Percentiles rank a stretch among this genome's conserved stretches.
Conservation (phyloP, 2,329 filamentous ascomycete genomes). For the Colletotrichum lindemuthianum region DNA sequence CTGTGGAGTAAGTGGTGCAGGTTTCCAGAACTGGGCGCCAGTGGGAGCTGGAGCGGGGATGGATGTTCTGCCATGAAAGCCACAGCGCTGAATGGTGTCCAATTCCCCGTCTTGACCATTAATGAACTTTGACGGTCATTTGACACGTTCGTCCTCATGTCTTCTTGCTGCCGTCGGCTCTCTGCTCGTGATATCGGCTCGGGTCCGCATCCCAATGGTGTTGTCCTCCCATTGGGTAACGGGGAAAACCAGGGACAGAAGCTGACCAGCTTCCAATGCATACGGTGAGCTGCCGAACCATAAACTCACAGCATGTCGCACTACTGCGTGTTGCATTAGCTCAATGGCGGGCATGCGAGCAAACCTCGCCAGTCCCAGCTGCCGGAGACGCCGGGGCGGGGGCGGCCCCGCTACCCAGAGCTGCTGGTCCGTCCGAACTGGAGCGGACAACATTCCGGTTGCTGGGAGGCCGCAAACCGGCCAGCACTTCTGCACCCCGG, state of each 20-base stretch:
- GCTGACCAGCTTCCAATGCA: neutral
- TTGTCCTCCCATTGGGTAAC: no score
- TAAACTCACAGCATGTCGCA: neutral
- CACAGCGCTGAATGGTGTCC: no score
- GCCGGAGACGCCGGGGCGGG: constrained; percentile 32
- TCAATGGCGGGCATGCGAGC: constrained; percentile 5
- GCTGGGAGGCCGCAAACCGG: constrained; percentile 14
- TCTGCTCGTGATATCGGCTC: no score
- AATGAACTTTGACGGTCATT: no score
- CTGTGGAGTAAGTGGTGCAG: no score
- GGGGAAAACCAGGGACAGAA: neutral
- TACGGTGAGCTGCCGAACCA: constrained; percentile 1
- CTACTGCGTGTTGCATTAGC: constrained; percentile 11
- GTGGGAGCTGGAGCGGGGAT: no score
- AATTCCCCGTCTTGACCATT: no score
- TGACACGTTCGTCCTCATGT: no score
- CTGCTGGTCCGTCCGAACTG: constrained; percentile 21
- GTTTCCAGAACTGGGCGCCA: no score
- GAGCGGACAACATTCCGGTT: constrained; percentile 7
- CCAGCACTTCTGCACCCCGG: constrained; percentile 7
- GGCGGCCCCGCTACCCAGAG: neutral
- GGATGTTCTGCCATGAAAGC: no score
- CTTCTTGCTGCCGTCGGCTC: no score
- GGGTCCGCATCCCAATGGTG: no score
- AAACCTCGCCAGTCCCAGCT: neutral